phyloP scores from a whole-genome alignment of 192 early-diverging fungal species.

The Gorgonomyces haynaldii region DNA sequence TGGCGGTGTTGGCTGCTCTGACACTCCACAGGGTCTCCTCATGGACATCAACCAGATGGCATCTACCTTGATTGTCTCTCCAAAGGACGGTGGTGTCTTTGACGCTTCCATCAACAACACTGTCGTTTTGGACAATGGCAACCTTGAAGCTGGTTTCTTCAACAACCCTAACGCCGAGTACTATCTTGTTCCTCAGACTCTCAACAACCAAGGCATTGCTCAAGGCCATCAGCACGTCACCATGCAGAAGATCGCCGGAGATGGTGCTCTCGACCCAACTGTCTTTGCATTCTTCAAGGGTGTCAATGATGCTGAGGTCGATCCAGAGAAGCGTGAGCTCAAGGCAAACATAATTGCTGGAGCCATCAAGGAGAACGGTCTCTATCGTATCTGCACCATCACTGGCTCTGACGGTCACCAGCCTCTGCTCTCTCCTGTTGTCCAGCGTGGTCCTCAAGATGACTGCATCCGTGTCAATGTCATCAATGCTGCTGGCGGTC shows the following conservation, averaged over 20 bases:
- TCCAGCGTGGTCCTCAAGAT: constrained; percentile 31
- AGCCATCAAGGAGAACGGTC: constrained; percentile 18
- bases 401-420: constrained; percentile 23
- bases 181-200: constrained; percentile 30
- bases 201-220: constrained; percentile 20
- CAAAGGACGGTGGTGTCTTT: constrained; percentile 17
- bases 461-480: constrained; percentile 31
- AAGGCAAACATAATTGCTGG: constrained; percentile 18
- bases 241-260: constrained; percentile 13
- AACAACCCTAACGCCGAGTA: constrained; percentile 24
- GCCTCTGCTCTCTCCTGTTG: constrained; percentile 26
- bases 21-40: constrained; percentile 5
- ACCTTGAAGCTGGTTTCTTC: constrained; percentile 35
- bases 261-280: neutral
- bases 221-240: constrained; percentile 38
- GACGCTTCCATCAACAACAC: constrained; percentile 16
- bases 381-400: constrained; percentile 24
- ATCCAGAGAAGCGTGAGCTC: constrained; percentile 13
- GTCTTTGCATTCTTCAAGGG: constrained; percentile 18
- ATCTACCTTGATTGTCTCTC: constrained; percentile 19
- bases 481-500: neutral
- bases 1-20: constrained; percentile 7
- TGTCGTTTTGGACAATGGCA: constrained; percentile 16
- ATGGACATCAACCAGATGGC: constrained; percentile 20
- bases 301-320: constrained; percentile 17